Conservation (phyloP, 1,139 yeast species). For the Geotrichum citri-aurantii region DNA sequence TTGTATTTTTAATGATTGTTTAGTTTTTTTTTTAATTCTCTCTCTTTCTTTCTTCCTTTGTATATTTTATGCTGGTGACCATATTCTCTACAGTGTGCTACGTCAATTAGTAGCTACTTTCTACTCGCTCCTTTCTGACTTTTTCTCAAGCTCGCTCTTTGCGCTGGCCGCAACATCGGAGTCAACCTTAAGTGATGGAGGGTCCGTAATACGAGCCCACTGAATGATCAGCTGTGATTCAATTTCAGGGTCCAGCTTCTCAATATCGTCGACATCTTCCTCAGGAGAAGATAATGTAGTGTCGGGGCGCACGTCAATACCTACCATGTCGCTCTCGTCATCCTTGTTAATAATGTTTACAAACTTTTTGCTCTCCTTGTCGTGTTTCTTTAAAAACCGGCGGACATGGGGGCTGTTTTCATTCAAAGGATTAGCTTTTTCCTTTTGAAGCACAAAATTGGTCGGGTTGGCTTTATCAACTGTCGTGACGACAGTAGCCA, state of each 20-base stretch:
- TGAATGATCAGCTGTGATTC: slow-evolving; percentile 19
- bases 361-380: slow-evolving; percentile 10
- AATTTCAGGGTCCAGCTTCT: slow-evolving; percentile 7
- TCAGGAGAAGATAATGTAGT: no score
- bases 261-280: slow-evolving; percentile 12
- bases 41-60: neutral
- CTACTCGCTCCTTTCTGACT: neutral
- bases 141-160: slow-evolving; percentile 6
- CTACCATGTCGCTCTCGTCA: slow-evolving; percentile 13
- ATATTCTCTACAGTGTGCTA: neutral
- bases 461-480: slow-evolving; percentile 19
- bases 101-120: neutral
- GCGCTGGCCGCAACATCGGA: slow-evolving; percentile 12
- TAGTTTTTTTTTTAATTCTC: neutral
- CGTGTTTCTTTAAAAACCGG: slow-evolving; percentile 19
- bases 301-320: slow-evolving; percentile 11
- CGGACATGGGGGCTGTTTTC: slow-evolving; percentile 18
- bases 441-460: slow-evolving; percentile 2
- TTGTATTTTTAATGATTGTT: neutral
- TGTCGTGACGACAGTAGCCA: slow-evolving; percentile 11
- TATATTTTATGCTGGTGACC: neutral
- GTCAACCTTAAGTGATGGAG: slow-evolving; percentile 19
- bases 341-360: slow-evolving; percentile 8
- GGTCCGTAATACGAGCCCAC: slow-evolving; percentile 24
- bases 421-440: slow-evolving; percentile 10